A percentile compares a stretch with the other conserved stretches of the same genome.
phyloP scores from a whole-genome alignment of 2,329 filamentous ascomycete species.

The Colletotrichum chlorophyti region DNA sequence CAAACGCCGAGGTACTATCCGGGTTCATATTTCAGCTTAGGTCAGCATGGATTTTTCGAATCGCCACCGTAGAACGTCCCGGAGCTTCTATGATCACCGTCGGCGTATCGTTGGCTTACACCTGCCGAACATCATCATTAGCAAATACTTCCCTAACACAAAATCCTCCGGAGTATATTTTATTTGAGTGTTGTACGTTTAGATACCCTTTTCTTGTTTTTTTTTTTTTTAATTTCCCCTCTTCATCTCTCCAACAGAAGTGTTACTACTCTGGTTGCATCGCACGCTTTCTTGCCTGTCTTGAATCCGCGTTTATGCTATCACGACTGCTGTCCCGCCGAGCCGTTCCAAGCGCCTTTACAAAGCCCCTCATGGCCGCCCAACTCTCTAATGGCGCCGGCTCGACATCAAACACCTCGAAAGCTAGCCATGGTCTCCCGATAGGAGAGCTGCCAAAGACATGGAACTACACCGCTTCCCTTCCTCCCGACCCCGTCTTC shows the following conservation, averaged over 20 bases:
- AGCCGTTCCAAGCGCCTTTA: conserved; percentile 36
- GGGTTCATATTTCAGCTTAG: conserved; percentile 22
- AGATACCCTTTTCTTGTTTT: conserved; percentile 7
- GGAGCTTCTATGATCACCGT: conserved; percentile 8
- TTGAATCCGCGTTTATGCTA: conserved; percentile 37
- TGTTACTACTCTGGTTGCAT: background rate
- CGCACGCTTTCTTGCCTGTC: background rate
- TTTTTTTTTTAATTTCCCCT: background rate
- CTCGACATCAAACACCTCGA: background rate
- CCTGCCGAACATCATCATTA: conserved; percentile 15
- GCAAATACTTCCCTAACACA: conserved; percentile 3
- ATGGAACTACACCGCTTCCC: conserved; percentile 68
- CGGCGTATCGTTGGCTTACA: background rate
- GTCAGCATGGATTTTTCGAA: conserved; percentile 19
- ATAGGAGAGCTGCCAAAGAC: conserved; percentile 67
- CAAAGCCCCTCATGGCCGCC: conserved; percentile 40
- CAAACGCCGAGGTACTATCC: conserved; percentile 20
- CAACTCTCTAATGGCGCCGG: conserved; percentile 38
- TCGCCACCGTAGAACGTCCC: conserved; percentile 10
- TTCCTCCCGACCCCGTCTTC: conserved; percentile 80
- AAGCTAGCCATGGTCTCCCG: conserved; percentile 37
- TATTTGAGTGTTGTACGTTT: background rate
- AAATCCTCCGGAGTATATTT: background rate
- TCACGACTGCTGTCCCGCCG: conserved; percentile 38
- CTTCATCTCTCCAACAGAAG: background rate